A percentile compares a stretch with the other conserved stretches of the same genome.
phyloP scores from a whole-genome alignment of 441 rosid genomes.

The Mallotus repandus region DNA sequence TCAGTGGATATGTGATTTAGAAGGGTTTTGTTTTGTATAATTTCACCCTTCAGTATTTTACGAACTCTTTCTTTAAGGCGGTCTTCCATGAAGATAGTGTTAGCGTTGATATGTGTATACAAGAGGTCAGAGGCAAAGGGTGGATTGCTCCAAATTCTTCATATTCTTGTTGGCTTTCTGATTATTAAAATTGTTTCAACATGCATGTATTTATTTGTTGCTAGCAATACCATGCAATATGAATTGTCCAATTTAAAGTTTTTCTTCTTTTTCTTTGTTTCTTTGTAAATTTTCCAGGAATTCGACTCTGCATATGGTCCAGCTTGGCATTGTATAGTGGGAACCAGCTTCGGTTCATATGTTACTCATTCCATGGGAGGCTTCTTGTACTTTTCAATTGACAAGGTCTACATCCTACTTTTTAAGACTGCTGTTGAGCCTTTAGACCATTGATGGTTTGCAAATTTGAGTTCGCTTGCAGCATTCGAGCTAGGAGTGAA shows the following conservation, averaged over 20 bases:
- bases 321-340: slow-evolving; percentile 99
- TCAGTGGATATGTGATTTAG: too few relatives aligned
- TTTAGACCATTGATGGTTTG: slow-evolving; percentile 46
- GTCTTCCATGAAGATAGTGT: background rate
- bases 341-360: slow-evolving; percentile 94
- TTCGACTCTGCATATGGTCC: slow-evolving; percentile 87
- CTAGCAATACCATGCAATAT: background rate
- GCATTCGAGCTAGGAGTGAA: too few relatives aligned
- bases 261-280: background rate
- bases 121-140: background rate
- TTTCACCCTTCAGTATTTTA: background rate
- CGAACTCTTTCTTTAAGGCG: background rate
- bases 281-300: slow-evolving; percentile 50
- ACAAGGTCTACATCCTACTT: slow-evolving; percentile 86
- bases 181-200: background rate
- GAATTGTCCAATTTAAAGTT: background rate
- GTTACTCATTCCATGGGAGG: slow-evolving; percentile 95
- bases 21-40: background rate
- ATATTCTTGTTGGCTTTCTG: background rate
- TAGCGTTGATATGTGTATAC: background rate
- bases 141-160: background rate
- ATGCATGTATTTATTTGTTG: slow-evolving; percentile 3
- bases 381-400: slow-evolving; percentile 89
- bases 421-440: slow-evolving; percentile 97
- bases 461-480: slow-evolving; percentile 18